These are phyloP conservation scores for Fusarium sororula DNA, from an alignment of 2,329 filamentous ascomycete genomes.

Conservation along the genomic window DNA sequence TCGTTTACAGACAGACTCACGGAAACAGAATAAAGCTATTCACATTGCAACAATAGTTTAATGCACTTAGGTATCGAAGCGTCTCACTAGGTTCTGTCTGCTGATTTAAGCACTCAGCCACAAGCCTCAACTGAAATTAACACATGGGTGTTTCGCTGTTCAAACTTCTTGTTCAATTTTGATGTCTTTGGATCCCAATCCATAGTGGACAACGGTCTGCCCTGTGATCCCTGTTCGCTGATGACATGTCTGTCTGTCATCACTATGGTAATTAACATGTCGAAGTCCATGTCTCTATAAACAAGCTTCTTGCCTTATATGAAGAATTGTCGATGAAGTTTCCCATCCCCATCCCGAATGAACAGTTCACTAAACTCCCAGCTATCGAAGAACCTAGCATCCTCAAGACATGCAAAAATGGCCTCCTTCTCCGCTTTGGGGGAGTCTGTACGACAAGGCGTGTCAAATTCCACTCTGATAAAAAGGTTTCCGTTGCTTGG, in stretches of 20 bases:
- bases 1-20: accelerated
- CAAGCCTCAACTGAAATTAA: no score
- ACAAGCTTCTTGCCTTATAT: not conserved
- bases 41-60: not conserved
- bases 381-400: not conserved
- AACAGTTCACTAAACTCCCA: not conserved
- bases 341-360: not conserved
- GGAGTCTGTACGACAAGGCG: not conserved
- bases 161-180: not conserved
- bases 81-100: no score
- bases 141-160: no score
- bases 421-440: not conserved
- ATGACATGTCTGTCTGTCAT: not conserved
- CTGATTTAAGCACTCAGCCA: no score
- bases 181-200: no score
- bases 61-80: accelerated
- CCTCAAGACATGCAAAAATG: not conserved
- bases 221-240: not conserved
- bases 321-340: not conserved
- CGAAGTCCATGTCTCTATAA: not conserved
- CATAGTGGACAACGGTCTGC: accelerated
- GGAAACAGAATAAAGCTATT: accelerated
- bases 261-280: not conserved
- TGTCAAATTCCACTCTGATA: not conserved
- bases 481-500: not conserved